Conservation (phyloP, 2,329 filamentous ascomycete genomes). For the Phaeophleospora eucalypticola region DNA sequence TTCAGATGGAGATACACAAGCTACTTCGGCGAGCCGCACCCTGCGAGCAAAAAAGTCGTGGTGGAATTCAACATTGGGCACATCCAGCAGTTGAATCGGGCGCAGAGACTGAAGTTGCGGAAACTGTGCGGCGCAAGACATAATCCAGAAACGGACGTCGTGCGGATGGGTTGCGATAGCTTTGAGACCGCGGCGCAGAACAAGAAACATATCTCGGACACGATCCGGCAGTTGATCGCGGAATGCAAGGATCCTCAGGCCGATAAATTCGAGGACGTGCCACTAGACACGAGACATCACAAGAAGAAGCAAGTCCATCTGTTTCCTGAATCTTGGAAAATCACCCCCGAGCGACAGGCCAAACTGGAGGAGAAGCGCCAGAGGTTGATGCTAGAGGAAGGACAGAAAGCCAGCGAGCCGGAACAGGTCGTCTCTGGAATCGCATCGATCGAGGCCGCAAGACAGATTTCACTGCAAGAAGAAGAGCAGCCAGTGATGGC, state of each 20-base stretch:
- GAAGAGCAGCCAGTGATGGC: slow-evolving; percentile 31
- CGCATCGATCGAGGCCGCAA: slow-evolving; percentile 27
- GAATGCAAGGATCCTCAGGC: slow-evolving; percentile 66
- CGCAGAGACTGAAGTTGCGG: slow-evolving; percentile 73
- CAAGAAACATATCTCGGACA: slow-evolving; percentile 85
- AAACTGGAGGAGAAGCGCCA: slow-evolving; percentile 62
- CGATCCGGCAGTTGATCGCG: slow-evolving; percentile 67
- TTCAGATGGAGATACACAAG: slow-evolving; percentile 95
- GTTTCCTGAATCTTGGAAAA: slow-evolving; percentile 79
- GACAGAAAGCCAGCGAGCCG: slow-evolving; percentile 45
- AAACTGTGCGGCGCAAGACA: slow-evolving; percentile 84
- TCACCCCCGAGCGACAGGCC: slow-evolving; percentile 65
- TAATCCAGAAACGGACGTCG: slow-evolving; percentile 74
- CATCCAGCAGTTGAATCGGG: slow-evolving; percentile 60
- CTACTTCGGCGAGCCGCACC: slow-evolving; percentile 91
- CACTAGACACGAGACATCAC: slow-evolving; percentile 84
- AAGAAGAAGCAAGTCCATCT: slow-evolving; percentile 60
- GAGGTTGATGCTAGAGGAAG: slow-evolving; percentile 52
- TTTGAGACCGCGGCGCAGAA: slow-evolving; percentile 90
- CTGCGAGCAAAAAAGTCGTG: slow-evolving; percentile 88
- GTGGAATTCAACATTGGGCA: slow-evolving; percentile 79
- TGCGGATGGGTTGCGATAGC: slow-evolving; percentile 83
- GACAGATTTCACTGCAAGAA: slow-evolving; percentile 20
- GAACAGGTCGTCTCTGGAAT: slow-evolving; percentile 38
- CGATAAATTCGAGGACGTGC: slow-evolving; percentile 84